Evolutionary conservation across 768 basidiomycete genomes (phyloP), one percentile per base, ranked within the genome.

Genomic region (Hypholoma fasciculare): DNA sequence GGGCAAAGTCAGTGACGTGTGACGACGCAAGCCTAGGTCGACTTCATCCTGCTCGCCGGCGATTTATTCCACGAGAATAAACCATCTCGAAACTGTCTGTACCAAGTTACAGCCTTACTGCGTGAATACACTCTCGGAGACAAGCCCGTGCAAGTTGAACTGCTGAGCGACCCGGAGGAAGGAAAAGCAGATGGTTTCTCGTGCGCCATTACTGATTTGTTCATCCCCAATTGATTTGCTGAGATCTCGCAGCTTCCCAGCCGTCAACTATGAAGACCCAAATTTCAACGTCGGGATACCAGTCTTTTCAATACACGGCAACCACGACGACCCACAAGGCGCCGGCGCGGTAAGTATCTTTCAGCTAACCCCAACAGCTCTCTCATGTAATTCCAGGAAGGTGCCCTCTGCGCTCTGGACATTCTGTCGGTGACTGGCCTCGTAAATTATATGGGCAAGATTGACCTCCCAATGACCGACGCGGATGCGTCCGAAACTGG

Each of bases 321-420:
- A 99, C 68, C 97, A 99, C 72, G 97, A 99, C 67, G 97, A 99
- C 66, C 97, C 97, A 36, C 97, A 98, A 74, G 97, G 97, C 17
- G 89, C 94, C 19, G 95, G 96, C 3, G 81, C 90, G 8, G 95
- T 94, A 65, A 60, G 92, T 74, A 3, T 2, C 30, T 9, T 34
- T 34, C 30, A 34, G 6, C 9, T 11, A 49, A 38, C 34, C 34
- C 48, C 39, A 17, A 50, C 54, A 4, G 17, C 37, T 37, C 49
- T 51, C 39, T 9, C 17, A 20, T 38, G 42, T 56, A 39, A 14
- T n/a, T 48, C 8, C 61, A 96, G 94, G 90, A 95, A 77, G 97
- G 97, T 9, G 97, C 97, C 0, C 81, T 99, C 1, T 96, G 94
- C 65, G 95, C 96, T 1, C 85, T 99, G 12, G 97, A 99, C 69